phyloP scores from a whole-genome alignment of 2,329 filamentous ascomycete genomes.

The Exophiala sideris region DNA sequence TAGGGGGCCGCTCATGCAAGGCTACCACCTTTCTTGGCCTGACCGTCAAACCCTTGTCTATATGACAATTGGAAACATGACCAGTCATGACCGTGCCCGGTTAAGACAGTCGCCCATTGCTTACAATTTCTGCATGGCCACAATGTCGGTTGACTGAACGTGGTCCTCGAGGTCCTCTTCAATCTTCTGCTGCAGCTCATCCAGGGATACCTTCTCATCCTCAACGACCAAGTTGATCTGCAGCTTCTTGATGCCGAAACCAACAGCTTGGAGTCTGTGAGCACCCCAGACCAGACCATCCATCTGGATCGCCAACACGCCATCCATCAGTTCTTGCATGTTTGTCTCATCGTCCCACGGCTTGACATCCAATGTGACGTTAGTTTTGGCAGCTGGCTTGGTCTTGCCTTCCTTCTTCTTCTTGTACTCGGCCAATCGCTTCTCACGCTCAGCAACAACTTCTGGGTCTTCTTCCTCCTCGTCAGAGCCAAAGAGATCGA shows the following conservation, averaged over 20 bases:
- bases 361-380: slow-evolving; percentile 95
- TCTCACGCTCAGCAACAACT: slow-evolving; percentile 77
- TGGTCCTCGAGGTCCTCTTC: slow-evolving; percentile 78
- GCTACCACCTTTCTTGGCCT: neutral
- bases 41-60: neutral
- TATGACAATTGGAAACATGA: too few species aligned
- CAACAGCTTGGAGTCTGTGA: slow-evolving; percentile 82
- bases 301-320: slow-evolving; percentile 79
- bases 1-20: neutral
- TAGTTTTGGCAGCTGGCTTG: slow-evolving; percentile 91
- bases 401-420: slow-evolving; percentile 95
- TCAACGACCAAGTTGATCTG: slow-evolving; percentile 98
- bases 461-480: slow-evolving; percentile 93
- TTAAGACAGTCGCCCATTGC: neutral
- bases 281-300: slow-evolving; percentile 96
- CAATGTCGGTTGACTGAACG: slow-evolving; percentile 90
- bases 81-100: neutral
- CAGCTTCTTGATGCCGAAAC: slow-evolving; percentile 98
- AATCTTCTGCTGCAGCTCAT: slow-evolving; percentile 85
- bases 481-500: slow-evolving; percentile 90
- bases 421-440: slow-evolving; percentile 87
- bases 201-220: slow-evolving; percentile 89
- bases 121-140: slow-evolving; percentile 65
- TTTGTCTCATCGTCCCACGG: slow-evolving; percentile 98
- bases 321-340: slow-evolving; percentile 74